Evolutionary conservation across 768 basidiomycete genomes (phyloP).

Genomic region (Tylopilus felleus): DNA sequence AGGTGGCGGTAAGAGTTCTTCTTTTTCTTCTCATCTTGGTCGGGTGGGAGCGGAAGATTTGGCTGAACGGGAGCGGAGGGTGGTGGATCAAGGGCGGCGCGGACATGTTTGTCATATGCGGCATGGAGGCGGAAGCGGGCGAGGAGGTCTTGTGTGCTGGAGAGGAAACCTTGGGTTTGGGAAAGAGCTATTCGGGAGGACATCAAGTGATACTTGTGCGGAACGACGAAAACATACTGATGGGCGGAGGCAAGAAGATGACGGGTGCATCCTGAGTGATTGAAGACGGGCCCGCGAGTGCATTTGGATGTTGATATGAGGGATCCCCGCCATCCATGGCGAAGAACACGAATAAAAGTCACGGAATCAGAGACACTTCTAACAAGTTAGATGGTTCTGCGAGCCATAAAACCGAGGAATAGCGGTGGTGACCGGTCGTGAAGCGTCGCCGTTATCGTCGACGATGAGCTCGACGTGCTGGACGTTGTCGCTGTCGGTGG

Average conservation of each 20-base stretch:
- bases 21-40: slow-evolving; percentile 62
- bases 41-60: slow-evolving; percentile 47
- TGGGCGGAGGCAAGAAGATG: slow-evolving; percentile 31
- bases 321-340: slow-evolving; percentile 30
- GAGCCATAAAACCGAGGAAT: slow-evolving; percentile 17
- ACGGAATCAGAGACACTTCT: slow-evolving; percentile 26
- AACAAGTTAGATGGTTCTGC: slow-evolving; percentile 1
- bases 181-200: slow-evolving; percentile 26
- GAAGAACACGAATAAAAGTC: slow-evolving; percentile 15
- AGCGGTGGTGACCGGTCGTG: background rate
- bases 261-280: slow-evolving; percentile 18
- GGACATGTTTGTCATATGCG: slow-evolving; percentile 81
- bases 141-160: slow-evolving; percentile 78
- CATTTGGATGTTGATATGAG: slow-evolving; percentile 40
- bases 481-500: slow-evolving; percentile 32
- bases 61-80: slow-evolving; percentile 31
- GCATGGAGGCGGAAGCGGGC: slow-evolving; percentile 64
- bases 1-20: slow-evolving; percentile 76
- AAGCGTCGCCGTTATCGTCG: slow-evolving; percentile 26
- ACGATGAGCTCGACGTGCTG: slow-evolving; percentile 28
- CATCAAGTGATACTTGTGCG: slow-evolving; percentile 10
- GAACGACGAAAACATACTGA: slow-evolving; percentile 27
- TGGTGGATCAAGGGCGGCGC: slow-evolving; percentile 39
- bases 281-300: slow-evolving; percentile 62
- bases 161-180: slow-evolving; percentile 44